A percentile compares a stretch with the other conserved stretches of the same genome.
These are phyloP conservation scores for Apiotrichum gamsii DNA, from an alignment of 1,284 basidiomycete genomes.

Conservation along the genomic window DNA sequence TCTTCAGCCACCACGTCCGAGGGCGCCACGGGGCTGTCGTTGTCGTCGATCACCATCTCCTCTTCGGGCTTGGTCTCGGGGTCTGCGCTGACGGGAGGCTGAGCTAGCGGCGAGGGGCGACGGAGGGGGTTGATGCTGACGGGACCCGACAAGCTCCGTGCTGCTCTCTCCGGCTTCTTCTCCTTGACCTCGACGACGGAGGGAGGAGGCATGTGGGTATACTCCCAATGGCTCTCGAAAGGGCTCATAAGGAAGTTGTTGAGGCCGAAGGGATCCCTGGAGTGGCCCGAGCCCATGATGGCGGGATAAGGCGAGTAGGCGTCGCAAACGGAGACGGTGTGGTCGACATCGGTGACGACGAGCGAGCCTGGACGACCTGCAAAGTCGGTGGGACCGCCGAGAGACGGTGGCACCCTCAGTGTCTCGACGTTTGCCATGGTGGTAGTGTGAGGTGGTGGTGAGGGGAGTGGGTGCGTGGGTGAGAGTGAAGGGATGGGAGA, in stretches of 20 bases:
- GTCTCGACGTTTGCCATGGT: slow-evolving; percentile 7
- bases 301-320: slow-evolving; percentile 42
- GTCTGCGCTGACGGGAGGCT: slow-evolving; percentile 24
- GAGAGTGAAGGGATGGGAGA: too few species aligned
- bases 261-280: slow-evolving; percentile 35
- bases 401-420: slow-evolving; percentile 5
- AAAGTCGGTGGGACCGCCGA: slow-evolving; percentile 1
- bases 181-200: slow-evolving; percentile 5
- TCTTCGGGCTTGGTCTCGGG: neutral
- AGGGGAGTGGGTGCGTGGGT: neutral
- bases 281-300: slow-evolving; percentile 20
- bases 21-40: neutral
- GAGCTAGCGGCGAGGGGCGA: slow-evolving; percentile 19
- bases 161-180: slow-evolving; percentile 4
- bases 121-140: slow-evolving; percentile 6
- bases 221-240: slow-evolving; percentile 33
- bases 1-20: neutral
- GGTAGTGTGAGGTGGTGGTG: neutral
- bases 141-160: neutral
- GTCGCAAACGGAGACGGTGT: slow-evolving; percentile 8
- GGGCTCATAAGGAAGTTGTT: slow-evolving; percentile 39
- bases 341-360: slow-evolving; percentile 3
- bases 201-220: slow-evolving; percentile 19
- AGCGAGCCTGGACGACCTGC: slow-evolving; percentile 1
- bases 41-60: neutral